These are phyloP conservation scores for Atractiella rhizophila DNA, from an alignment of 768 basidiomycete species.

Conservation along the genomic window DNA sequence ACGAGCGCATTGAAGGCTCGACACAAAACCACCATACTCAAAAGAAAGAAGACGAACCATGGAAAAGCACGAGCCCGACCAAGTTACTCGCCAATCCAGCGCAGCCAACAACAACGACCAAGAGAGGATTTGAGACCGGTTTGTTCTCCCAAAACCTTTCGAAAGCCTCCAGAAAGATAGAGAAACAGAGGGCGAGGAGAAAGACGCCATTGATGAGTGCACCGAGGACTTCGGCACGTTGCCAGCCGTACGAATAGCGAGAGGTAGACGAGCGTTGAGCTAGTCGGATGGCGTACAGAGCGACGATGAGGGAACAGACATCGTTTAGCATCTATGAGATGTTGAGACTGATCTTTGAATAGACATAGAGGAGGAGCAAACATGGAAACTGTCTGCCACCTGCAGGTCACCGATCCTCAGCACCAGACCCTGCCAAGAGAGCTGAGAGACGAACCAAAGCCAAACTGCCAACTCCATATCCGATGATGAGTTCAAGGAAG, in stretches of 20 bases:
- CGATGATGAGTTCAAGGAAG: conserved; percentile 56
- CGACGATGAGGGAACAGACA: conserved; percentile 61
- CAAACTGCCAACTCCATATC: conserved; percentile 24
- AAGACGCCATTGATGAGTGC: conserved; percentile 92
- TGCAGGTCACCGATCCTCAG: conserved; percentile 83
- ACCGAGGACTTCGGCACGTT: conserved; percentile 83
- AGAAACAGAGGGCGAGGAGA: conserved; percentile 84
- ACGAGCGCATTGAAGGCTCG: background rate
- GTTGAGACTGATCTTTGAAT: background rate
- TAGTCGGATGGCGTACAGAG: conserved; percentile 78
- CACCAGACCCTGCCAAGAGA: conserved; percentile 74
- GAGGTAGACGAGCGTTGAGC: conserved; percentile 19
- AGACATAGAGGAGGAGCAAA: conserved; percentile 22
- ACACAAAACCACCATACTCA: conserved; percentile 3
- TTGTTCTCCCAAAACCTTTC: conserved; percentile 56
- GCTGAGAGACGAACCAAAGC: conserved; percentile 4
- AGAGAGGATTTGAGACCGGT: conserved; percentile 71
- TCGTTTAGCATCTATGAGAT: conserved; percentile 34
- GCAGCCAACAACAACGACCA: conserved; percentile 72
- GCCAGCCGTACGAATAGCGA: conserved; percentile 91
- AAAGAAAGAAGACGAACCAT: conserved; percentile 37
- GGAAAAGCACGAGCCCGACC: conserved; percentile 79
- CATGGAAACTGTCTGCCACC: conserved; percentile 95
- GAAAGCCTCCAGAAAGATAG: conserved; percentile 74
- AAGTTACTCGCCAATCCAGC: conserved; percentile 76